Evolutionary conservation across 2,329 filamentous ascomycete species (phyloP).

Genomic region (Aspergillus fumigatiaffinis): DNA sequence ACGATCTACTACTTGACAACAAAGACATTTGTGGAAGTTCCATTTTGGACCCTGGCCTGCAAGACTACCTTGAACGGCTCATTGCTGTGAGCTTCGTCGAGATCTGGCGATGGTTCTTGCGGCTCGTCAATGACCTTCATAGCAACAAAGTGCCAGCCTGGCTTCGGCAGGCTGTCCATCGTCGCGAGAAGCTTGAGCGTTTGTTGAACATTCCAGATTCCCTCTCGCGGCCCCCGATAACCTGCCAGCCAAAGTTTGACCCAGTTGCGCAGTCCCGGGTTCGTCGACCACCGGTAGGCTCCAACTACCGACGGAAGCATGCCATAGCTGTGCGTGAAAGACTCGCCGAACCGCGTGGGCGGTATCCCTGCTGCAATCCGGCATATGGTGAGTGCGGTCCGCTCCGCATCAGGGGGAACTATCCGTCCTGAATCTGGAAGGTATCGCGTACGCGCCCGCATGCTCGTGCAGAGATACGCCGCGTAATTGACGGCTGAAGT

Average conservation of each 20-base stretch:
- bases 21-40: not conserved
- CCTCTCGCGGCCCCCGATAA: slow-evolving; percentile 3
- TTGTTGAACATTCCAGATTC: slow-evolving; percentile 9
- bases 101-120: not conserved
- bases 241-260: slow-evolving; percentile 6
- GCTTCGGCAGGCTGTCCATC: slow-evolving; percentile 3
- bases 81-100: slow-evolving; percentile 2
- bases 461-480: slow-evolving; percentile 9
- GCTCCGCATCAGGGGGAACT: slow-evolving; percentile 7
- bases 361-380: slow-evolving; percentile 8
- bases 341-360: slow-evolving; percentile 6
- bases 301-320: slow-evolving; percentile 12
- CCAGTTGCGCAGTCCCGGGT: slow-evolving; percentile 9
- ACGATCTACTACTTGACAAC: not conserved
- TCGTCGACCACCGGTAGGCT: slow-evolving; percentile 10
- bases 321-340: slow-evolving; percentile 10
- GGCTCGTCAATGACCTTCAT: slow-evolving; percentile 3
- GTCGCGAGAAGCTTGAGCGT: slow-evolving; percentile 3
- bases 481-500: slow-evolving; percentile 10
- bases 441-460: slow-evolving; percentile 11
- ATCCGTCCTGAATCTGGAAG: slow-evolving; percentile 1
- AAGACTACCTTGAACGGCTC: slow-evolving; percentile 4
- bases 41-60: not conserved
- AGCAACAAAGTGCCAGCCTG: not conserved
- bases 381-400: slow-evolving; percentile 9